A percentile compares a stretch with the other conserved stretches of the same genome.
Evolutionary conservation across 1,284 basidiomycete genomes (phyloP).

Genomic region (Marasmius fiardii): DNA sequence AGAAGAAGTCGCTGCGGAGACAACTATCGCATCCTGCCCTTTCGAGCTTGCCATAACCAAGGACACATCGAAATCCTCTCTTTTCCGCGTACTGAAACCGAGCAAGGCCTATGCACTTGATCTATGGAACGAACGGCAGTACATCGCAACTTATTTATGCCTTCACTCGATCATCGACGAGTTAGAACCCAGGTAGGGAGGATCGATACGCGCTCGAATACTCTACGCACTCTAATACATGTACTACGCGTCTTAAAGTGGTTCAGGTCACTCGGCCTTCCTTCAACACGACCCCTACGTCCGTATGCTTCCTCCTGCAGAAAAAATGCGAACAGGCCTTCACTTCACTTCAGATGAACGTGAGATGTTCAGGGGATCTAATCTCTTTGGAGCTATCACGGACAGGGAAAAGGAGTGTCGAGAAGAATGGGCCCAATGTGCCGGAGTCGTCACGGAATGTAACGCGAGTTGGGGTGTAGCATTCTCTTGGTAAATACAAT

Average conservation of each 20-base stretch:
- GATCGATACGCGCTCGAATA: slow-evolving; percentile 2
- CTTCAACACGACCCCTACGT: slow-evolving; percentile 59
- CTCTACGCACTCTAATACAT: background rate
- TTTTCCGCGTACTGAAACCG: slow-evolving; percentile 37
- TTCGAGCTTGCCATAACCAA: slow-evolving; percentile 72
- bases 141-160: slow-evolving; percentile 67
- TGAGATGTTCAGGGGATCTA: slow-evolving; percentile 68
- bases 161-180: slow-evolving; percentile 79
- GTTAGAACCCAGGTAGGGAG: slow-evolving; percentile 17
- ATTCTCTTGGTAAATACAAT: slow-evolving; percentile 63
- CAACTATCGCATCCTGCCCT: slow-evolving; percentile 69
- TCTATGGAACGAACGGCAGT: slow-evolving; percentile 66
- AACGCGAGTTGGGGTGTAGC: slow-evolving; percentile 42
- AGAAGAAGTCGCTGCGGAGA: slow-evolving; percentile 44
- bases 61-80: slow-evolving; percentile 39
- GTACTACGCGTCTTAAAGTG: slow-evolving; percentile 1
- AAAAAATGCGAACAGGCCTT: slow-evolving; percentile 69
- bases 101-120: slow-evolving; percentile 20
- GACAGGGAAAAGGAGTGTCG: slow-evolving; percentile 61
- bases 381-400: slow-evolving; percentile 69
- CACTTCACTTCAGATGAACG: slow-evolving; percentile 67
- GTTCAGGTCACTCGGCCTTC: slow-evolving; percentile 18
- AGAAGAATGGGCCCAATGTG: slow-evolving; percentile 56
- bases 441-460: slow-evolving; percentile 30
- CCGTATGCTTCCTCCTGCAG: slow-evolving; percentile 55